Evolutionary conservation across 176 grass and related monocot species (phyloP).

Genomic region (Guadua angustifolia): DNA sequence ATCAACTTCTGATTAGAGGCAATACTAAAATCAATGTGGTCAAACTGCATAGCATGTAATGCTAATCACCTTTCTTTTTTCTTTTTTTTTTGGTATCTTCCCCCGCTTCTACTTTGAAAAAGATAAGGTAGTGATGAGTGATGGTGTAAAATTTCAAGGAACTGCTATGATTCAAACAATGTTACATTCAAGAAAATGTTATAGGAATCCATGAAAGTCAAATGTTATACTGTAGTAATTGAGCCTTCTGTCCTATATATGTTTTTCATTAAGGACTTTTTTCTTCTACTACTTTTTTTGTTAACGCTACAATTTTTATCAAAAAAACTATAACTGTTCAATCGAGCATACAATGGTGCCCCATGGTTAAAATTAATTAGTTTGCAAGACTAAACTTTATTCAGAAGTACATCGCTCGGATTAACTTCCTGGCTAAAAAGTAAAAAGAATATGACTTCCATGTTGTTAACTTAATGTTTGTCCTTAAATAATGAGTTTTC

Average conservation of each 20-base stretch:
- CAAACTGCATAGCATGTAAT: neutral
- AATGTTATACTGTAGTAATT: neutral
- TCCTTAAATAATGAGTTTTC: constrained; percentile 8
- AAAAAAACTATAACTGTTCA: constrained; percentile 2
- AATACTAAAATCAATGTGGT: neutral
- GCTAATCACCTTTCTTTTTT: neutral
- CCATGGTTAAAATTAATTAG: neutral
- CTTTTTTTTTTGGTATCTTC: neutral
- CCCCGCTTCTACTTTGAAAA: neutral
- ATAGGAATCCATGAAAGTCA: constrained; percentile 13
- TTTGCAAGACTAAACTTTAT: constrained; percentile 18
- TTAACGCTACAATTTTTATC: neutral
- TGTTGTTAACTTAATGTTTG: neutral
- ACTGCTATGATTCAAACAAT: neutral
- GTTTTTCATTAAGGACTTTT: neutral
- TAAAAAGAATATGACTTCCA: neutral
- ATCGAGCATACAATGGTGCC: neutral
- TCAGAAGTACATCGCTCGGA: neutral
- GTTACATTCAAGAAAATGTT: constrained; percentile 3
- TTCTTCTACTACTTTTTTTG: neutral
- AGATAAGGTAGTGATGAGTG: neutral
- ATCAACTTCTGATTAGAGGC: neutral
- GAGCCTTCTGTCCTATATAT: neutral
- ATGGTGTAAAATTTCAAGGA: neutral
- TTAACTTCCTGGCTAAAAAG: neutral